Evolutionary conservation across 139 green algal species (phyloP).

Genomic region (Chlamydomonas sp.): DNA sequence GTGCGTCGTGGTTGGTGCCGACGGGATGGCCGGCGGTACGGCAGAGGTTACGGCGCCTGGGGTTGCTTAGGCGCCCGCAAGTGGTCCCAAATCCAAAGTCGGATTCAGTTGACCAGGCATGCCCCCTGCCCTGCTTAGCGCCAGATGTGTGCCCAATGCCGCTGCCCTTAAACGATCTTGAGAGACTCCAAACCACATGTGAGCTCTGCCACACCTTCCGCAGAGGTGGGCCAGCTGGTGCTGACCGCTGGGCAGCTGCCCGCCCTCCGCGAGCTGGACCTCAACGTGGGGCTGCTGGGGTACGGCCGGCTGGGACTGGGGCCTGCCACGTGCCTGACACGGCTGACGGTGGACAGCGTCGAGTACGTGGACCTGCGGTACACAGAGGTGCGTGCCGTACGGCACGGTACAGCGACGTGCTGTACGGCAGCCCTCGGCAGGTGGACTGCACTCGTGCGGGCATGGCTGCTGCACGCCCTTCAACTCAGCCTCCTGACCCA

Average conservation of each 20-base stretch:
- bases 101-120: not conserved
- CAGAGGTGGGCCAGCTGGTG: slow-evolving; percentile 9
- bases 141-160: not conserved
- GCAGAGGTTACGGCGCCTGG: no score
- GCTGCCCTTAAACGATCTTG: not conserved
- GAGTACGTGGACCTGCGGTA: slow-evolving; percentile 34
- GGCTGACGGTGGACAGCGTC: slow-evolving; percentile 11
- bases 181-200: no score
- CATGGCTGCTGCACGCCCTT: no score
- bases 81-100: no score
- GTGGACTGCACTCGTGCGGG: no score
- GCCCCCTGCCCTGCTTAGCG: not conserved
- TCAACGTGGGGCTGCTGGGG: slow-evolving; percentile 7
- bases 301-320: slow-evolving; percentile 13
- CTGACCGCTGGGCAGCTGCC: slow-evolving; percentile 13
- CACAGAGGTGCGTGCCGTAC: not conserved
- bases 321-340: not conserved
- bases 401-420: no score
- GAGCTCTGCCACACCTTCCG: not conserved
- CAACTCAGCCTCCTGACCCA: no score
- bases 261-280: not conserved
- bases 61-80: no score
- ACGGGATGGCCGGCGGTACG: no score
- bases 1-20: not conserved
- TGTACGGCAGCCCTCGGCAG: no score